Evolutionary conservation across 805 yeast species (phyloP).

Genomic region (Candida ponderosae): DNA sequence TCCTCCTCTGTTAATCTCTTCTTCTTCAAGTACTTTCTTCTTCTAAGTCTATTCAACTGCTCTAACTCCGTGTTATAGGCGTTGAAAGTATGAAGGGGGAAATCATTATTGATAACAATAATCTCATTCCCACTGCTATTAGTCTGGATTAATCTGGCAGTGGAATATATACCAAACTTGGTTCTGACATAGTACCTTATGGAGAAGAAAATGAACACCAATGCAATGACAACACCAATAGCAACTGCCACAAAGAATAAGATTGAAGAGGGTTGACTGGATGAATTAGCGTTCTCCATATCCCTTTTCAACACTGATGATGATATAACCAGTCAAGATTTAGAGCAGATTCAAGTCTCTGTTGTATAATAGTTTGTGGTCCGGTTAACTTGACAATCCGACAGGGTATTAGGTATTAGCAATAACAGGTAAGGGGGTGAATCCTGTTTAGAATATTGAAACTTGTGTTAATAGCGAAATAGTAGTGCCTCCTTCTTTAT

Average conservation of each 20-base stretch:
- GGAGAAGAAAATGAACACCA: constrained; percentile 51
- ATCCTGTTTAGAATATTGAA: no score
- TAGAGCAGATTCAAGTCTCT: no score
- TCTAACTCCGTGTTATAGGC: constrained; percentile 10
- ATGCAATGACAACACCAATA: constrained; percentile 51
- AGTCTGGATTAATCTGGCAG: constrained; percentile 15
- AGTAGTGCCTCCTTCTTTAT: no score
- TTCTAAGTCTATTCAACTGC: constrained; percentile 22
- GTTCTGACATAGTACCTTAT: constrained; percentile 52
- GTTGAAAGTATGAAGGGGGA: constrained; percentile 16
- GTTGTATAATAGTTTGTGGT: no score
- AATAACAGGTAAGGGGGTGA: no score
- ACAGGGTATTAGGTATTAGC: no score
- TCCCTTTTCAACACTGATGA: no score
- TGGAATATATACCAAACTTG: constrained; percentile 39
- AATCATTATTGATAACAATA: constrained; percentile 14
- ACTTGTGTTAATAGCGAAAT: no score
- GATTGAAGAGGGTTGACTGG: constrained; percentile 48
- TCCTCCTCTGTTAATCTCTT: constrained; percentile 46
- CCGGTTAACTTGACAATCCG: no score
- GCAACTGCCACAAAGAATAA: constrained; percentile 57
- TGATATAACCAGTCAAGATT: no score
- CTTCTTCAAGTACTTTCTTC: constrained; percentile 39
- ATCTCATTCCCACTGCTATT: constrained; percentile 6
- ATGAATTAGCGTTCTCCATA: background rate